Conservation (phyloP, 257 asterid genomes). For the Capsicum pubescens region DNA sequence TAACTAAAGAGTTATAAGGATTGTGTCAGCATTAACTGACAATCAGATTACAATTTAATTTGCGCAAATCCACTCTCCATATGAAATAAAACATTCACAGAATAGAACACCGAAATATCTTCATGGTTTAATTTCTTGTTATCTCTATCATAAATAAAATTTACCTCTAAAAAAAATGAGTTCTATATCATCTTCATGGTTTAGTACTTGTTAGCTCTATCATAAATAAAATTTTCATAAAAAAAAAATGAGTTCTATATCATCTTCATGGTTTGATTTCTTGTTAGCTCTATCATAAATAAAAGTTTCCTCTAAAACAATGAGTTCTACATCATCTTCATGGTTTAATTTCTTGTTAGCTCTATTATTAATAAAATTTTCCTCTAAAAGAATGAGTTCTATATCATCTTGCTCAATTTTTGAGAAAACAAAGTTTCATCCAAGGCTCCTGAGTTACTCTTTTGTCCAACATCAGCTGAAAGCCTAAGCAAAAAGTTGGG, state of each 20-base stretch:
- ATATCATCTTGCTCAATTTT: neutral
- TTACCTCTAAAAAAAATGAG: neutral
- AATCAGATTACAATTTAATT: neutral
- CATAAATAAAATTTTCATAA: too few relatives aligned
- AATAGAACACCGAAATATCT: neutral
- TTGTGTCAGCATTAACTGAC: neutral
- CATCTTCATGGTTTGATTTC: neutral
- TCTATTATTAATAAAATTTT: too few relatives aligned
- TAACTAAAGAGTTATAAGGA: slow-evolving; percentile 9
- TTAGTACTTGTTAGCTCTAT: too few relatives aligned
- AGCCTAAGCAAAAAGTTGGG: too few relatives aligned
- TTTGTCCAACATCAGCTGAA: too few relatives aligned
- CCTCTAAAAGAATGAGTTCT: neutral
- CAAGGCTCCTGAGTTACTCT: neutral
- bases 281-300: slow-evolving; percentile 2
- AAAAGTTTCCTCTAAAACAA: neutral
- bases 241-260: too few relatives aligned
- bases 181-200: neutral
- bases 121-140: neutral
- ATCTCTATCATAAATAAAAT: neutral
- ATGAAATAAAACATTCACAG: neutral
- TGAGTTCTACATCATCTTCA: neutral
- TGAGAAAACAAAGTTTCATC: neutral
- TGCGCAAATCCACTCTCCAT: neutral
- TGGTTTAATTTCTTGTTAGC: too few relatives aligned